Percentiles rank a stretch among this genome's conserved stretches.
phyloP scores from a whole-genome alignment of 2,329 filamentous ascomycete genomes.

The Monosporascus sp. region DNA sequence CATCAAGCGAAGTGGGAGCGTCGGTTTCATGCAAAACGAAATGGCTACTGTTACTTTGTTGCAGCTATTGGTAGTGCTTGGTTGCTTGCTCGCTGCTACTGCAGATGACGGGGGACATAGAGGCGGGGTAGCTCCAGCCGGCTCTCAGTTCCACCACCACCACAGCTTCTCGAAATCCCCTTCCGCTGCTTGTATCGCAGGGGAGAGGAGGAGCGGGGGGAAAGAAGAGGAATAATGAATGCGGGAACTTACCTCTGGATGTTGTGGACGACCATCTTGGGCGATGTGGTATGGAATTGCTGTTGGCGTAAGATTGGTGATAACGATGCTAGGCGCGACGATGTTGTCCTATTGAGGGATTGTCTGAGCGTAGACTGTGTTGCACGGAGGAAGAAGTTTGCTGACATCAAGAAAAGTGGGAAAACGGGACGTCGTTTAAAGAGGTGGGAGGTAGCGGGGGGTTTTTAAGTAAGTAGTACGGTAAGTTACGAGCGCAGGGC shows the following conservation, averaged over 20 bases:
- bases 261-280: slow-evolving; percentile 39
- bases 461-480: slow-evolving; percentile 2
- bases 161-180: too few relatives aligned
- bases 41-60: neutral
- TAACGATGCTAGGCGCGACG: slow-evolving; percentile 9
- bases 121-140: neutral
- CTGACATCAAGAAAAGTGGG: slow-evolving; percentile 10
- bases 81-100: neutral
- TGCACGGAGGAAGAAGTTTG: slow-evolving; percentile 14
- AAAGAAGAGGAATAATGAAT: neutral
- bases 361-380: slow-evolving; percentile 16
- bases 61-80: neutral
- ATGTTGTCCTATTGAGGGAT: slow-evolving; percentile 11
- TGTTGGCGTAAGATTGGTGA: slow-evolving; percentile 3
- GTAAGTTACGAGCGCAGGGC: neutral
- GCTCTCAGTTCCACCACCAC: neutral
- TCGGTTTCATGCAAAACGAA: neutral
- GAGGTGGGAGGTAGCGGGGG: neutral
- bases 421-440: too few relatives aligned
- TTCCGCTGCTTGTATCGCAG: neutral
- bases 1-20: neutral
- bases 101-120: too few relatives aligned
- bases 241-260: slow-evolving; percentile 28
- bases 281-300: slow-evolving; percentile 32
- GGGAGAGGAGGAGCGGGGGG: slow-evolving; percentile 2